A percentile compares a stretch with the other conserved stretches of the same genome.
Conservation (phyloP, 2,329 filamentous ascomycete species). For the Leptographium procerum region DNA sequence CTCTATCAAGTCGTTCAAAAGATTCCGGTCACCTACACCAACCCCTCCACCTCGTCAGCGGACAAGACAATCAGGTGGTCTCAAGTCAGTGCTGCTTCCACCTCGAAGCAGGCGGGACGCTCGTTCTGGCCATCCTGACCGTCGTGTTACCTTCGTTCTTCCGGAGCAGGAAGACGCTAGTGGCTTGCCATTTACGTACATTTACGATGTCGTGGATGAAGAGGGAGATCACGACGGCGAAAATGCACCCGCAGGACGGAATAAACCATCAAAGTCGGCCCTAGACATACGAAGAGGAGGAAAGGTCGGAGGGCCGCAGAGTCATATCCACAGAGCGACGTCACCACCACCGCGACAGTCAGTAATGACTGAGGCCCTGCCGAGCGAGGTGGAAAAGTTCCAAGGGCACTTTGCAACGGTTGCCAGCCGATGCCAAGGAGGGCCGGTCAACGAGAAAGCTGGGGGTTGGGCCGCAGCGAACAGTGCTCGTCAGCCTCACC, state of each 20-base stretch:
- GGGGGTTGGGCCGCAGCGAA: background rate
- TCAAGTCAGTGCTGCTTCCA: constrained; percentile 8
- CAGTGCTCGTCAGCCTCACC: background rate
- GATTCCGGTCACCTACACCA: constrained; percentile 40
- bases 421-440: constrained; percentile 1
- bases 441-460: too few relatives aligned
- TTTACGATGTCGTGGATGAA: constrained; percentile 4
- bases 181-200: background rate
- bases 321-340: constrained; percentile 12
- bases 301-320: too few relatives aligned
- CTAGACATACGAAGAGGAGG: background rate
- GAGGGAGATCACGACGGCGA: background rate
- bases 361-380: constrained; percentile 19
- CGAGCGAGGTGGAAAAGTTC: constrained; percentile 26
- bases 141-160: constrained; percentile 24
- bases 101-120: constrained; percentile 7
- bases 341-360: constrained; percentile 33
- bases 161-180: background rate
- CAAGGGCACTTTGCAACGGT: constrained; percentile 13
- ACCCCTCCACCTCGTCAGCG: constrained; percentile 18
- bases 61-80: background rate
- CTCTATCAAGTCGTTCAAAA: constrained; percentile 39
- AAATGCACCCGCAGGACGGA: background rate
- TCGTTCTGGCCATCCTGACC: background rate
- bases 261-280: background rate